A percentile compares a stretch with the other conserved stretches of the same genome.
Conservation (phyloP, 306 rosid genomes). For the Ormosia emarginata region DNA sequence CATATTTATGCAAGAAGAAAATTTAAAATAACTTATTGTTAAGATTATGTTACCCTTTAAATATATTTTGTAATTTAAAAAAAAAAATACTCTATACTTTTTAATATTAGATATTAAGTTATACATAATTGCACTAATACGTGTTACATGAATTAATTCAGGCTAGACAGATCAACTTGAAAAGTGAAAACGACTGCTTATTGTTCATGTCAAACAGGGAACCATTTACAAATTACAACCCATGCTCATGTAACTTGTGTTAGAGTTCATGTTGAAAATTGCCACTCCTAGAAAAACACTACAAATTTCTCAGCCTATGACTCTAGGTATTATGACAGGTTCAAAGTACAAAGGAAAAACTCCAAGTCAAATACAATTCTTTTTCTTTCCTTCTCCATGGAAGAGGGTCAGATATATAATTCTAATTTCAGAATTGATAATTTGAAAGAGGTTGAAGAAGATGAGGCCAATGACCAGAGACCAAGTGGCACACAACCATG, state of each 20-base stretch:
- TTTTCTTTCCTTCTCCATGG: no score
- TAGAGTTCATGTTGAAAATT: slow-evolving; percentile 1
- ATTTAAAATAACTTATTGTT: background rate
- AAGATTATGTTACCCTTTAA: background rate
- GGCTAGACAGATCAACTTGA: background rate
- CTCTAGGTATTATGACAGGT: background rate
- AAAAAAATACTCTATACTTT: background rate
- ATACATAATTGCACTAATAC: background rate
- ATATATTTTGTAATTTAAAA: background rate
- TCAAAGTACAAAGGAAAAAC: background rate
- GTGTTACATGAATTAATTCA: background rate
- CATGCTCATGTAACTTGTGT: background rate
- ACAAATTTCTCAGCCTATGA: background rate
- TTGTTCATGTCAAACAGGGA: background rate
- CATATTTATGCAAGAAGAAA: background rate
- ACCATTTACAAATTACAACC: background rate
- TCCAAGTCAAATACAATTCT: background rate
- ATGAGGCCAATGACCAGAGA: background rate
- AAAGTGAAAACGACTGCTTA: background rate
- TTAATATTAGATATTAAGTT: background rate
- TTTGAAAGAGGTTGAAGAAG: background rate
- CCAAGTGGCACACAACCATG: background rate
- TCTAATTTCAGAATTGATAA: background rate
- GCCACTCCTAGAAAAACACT: background rate
- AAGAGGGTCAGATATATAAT: background rate